Base-by-base conservation (phyloP, 1,139 yeast species). In the Blastobotrys petasosporus region DNA sequence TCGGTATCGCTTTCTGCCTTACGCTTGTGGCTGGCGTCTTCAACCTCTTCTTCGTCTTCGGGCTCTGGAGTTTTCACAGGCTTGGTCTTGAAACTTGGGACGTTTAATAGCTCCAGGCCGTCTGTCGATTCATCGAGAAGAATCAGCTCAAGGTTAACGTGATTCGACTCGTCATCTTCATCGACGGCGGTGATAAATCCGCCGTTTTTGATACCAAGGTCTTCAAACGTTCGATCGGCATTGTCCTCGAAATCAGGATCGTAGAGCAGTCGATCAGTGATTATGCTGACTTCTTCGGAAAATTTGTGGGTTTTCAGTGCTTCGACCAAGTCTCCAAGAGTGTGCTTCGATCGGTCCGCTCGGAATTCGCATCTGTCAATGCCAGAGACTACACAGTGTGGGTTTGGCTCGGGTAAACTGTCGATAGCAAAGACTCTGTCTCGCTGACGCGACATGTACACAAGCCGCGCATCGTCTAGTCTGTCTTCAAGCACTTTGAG, bases 181-280 rank as follows among this genome's bases (percentile, higher is more conserved):
- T 92, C 98, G 48, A 83, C 80, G 11, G 92, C 73, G 1, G 85
- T 74, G 11, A 92, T 44, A 30, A 80, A 70, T 17, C 79, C 75
- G 4, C 90, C 92, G 39, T 71, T 68, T 7, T 56, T 58, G 30
- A 90, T 68, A 4, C 82, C 84, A 17, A 92, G 64, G 1, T 77
- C 77, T 0, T 55, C 50, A 17, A 92, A 65, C 0, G 72, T 63
- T 37, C 68, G 71, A 0, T 69, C 70, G 8, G 74, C 57, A 58
- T 90, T 82, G 59, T 90, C 97, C 45, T 87, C 96, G 63, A 86
- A 87, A 59, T 94, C 99, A 43, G 74, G 74, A 64, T 94, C 98
- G 58, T 86, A 87, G 9, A 94, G 66, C 51, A 92, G 71, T 52
- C 75, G 76, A 32, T 81, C 78, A 17, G 81, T 71, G 34, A 85